Base-by-base conservation (phyloP, 192 early-diverging fungal species). In the Coemansia sp. region DNA sequence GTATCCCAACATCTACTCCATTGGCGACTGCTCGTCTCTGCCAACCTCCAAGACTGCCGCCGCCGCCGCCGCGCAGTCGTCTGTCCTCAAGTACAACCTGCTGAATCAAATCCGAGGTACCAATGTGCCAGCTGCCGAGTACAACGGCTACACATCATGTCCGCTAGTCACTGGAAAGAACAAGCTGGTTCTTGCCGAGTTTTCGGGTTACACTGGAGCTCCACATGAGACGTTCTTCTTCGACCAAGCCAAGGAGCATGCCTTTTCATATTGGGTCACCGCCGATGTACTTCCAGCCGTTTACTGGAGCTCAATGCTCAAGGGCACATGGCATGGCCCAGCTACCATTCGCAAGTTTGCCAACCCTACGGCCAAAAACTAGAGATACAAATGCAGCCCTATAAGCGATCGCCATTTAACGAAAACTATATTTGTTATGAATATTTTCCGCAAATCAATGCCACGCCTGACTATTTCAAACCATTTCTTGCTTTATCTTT, bases 1-100 rank as follows among this genome's bases (percentile, higher is more conserved):
- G 64, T 95, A 87, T 66, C 31, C 85, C 59, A 93, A 94, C 47
- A 77, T 95, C 28, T 95, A 88, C 68, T 70, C 91, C n/a, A 72
- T 93, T 0, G 93, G 93, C 61, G 93, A 95, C 76, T 87, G 89
- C 65, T 91, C 90, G 28, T 88, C 87, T 13, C 79, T 91, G n/a
- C 93, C 93, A 13, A 95, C 93, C 0, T 93, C 92, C 62, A 95
- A 95, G 84, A 95, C 93, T 6, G 93, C 93, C 10, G 92, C 93
- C 23, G 92, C 93, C n/a, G 92, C 91, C 56, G 87, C 93, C 20
- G 86, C 85, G 37, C 88, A 95, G 78, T 86, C 90, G n/a, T 84
- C 71, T 31, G 88, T 93, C 0, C 69, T 93, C 14, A 89, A 87
- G 74, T 76, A 86, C 61, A 95, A 95, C 77, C 72, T 95, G 60